Conservation (phyloP, 2,329 filamentous ascomycete species). For the Phyllosticta citribraziliensis region DNA sequence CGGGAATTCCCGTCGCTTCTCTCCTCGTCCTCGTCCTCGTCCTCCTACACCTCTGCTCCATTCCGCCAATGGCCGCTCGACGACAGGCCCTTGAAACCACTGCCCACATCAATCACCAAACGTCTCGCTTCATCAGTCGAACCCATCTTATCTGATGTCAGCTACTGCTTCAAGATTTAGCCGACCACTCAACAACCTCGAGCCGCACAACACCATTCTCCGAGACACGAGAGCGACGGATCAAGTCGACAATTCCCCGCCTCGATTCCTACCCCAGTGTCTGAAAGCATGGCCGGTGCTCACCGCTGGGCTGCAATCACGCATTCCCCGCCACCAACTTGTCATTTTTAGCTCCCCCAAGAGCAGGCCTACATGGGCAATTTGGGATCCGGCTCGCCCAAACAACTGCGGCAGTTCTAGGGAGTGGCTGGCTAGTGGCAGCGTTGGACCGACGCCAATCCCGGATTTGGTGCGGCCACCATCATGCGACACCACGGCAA, state of each 20-base stretch:
- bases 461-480: not conserved
- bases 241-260: not conserved
- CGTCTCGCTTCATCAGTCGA: too few relatives aligned
- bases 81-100: not conserved
- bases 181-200: not conserved
- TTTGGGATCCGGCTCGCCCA: not conserved
- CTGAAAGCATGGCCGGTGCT: not conserved
- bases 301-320: not conserved
- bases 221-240: not conserved
- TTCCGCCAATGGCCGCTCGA: not conserved
- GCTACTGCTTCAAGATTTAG: not conserved
- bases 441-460: not conserved
- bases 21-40: not conserved
- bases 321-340: not conserved
- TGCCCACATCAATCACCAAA: too few relatives aligned
- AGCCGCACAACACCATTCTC: not conserved
- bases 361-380: not conserved
- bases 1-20: not conserved
- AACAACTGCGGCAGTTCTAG: not conserved
- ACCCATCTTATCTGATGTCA: not conserved
- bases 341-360: not conserved
- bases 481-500: not conserved
- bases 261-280: not conserved
- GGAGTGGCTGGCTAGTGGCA: not conserved
- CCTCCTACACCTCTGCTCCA: not conserved